Evolutionary conservation across 441 rosid species (phyloP).

Genomic region (Mallotus repandus): DNA sequence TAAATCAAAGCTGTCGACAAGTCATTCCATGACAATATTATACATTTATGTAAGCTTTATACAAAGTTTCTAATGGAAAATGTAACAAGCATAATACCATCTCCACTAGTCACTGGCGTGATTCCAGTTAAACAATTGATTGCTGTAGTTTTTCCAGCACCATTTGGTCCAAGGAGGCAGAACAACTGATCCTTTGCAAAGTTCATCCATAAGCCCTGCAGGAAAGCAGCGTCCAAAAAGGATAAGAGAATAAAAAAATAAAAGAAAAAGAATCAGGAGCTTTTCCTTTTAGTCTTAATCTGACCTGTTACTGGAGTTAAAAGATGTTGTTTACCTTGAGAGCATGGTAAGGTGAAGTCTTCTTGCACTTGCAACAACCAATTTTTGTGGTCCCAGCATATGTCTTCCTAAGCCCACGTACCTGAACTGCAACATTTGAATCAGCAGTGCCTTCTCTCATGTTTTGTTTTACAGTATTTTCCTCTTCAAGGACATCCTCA

Average conservation of each 20-base stretch:
- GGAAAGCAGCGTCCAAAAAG: not conserved
- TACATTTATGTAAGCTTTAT: not conserved
- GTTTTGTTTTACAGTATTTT: constrained; percentile 60
- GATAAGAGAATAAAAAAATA: not conserved
- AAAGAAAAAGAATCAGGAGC: not conserved
- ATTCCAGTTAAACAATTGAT: constrained; percentile 92
- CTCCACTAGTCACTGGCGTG: constrained; percentile 79
- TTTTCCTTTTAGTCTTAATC: not conserved
- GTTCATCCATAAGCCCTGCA: constrained; percentile 86
- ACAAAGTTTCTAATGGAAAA: constrained; percentile 1
- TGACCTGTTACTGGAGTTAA: constrained; percentile 1
- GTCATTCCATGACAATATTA: constrained; percentile 6
- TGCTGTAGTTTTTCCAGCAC: constrained; percentile 94
- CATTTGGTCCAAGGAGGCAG: constrained; percentile 98
- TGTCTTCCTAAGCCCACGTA: constrained; percentile 78
- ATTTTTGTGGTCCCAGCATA: constrained; percentile 66
- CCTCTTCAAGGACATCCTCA: constrained; percentile 88
- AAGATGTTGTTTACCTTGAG: constrained; percentile 50
- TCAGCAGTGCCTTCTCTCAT: constrained; percentile 44
- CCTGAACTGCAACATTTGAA: constrained; percentile 74
- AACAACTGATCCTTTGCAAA: constrained; percentile 79
- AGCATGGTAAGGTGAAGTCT: constrained; percentile 80
- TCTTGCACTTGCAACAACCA: constrained; percentile 72
- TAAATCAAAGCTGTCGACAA: constrained; percentile 64
- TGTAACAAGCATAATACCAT: constrained; percentile 49